Evolutionary conservation across 2,329 filamentous ascomycete species (phyloP), one percentile per base, ranked within the genome.

Genomic region (Trichoderma brevicompactum): DNA sequence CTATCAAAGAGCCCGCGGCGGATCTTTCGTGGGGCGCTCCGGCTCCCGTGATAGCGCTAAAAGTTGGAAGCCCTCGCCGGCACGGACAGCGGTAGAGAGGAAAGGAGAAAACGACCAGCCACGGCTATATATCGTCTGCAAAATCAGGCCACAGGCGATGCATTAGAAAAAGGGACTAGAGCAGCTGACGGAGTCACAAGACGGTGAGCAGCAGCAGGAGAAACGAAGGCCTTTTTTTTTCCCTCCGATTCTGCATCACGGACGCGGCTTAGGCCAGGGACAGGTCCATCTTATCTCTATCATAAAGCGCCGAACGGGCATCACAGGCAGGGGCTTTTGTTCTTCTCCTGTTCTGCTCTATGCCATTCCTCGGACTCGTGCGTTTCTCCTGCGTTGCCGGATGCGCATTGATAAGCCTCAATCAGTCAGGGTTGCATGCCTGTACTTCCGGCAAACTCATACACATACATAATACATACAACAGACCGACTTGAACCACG

Each of bases 11-110:
- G 41, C 36, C 46, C 49, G 60, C 54, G 49, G 60, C 60, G 48
- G 60, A 63, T 54, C 60, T 63, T 46, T 56, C 52, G 61, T 64
- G 61, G 41, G 61, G 52, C 61, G 13, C 2, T 49, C 61, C 50
- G 52, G 52, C 36, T 40, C 19, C 46, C 43, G 63, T 58, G 48
- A 36, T 52, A 50, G 60, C 60, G 49, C 60, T 63, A 63, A 53
- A 36, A 43, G 46, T 44, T 19, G 10, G n/a, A 62, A 34, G 48
- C 59, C 59, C 48, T 62, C 40, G 15, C 59, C 59, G 56, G 48
- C 38, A 28, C 28, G 36, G 38, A 48, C 36, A 23, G 44, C 34
- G 28, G 38, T n/a, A 59, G 12, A 40, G 32, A 17, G 19, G 19
- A 52, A 40, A 12, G 28, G 32, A 66, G 23, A 38, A 53, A 34